phyloP scores from a whole-genome alignment of 306 rosid genomes.

The Cyamopsis tetragonoloba region DNA sequence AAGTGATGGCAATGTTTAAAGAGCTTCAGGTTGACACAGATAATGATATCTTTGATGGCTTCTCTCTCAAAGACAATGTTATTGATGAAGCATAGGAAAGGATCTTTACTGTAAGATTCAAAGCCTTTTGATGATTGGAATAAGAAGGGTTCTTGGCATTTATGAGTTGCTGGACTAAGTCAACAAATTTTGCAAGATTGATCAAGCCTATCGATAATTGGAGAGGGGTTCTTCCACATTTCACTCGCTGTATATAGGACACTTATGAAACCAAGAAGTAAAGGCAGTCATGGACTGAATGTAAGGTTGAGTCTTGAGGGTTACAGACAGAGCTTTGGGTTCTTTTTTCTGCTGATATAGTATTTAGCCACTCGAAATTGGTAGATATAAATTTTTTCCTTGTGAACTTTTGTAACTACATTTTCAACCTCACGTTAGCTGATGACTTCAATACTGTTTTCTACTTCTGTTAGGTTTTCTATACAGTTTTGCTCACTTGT shows the following conservation, averaged over 20 bases:
- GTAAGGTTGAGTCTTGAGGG: constrained; percentile 20
- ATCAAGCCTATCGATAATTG: constrained; percentile 7
- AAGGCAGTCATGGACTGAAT: constrained; percentile 18
- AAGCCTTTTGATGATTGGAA: constrained; percentile 15
- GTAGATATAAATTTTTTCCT: constrained; percentile 19
- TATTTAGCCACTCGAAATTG: constrained; percentile 28
- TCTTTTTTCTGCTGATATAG: background rate
- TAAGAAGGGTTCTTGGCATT: background rate
- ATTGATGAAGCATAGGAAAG: constrained; percentile 47
- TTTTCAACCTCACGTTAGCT: constrained; percentile 20
- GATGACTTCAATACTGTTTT: constrained; percentile 26
- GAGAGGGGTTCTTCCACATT: constrained; percentile 6
- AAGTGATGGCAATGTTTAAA: constrained; percentile 80
- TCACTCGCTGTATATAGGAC: constrained; percentile 34
- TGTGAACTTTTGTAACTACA: background rate
- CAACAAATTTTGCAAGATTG: background rate
- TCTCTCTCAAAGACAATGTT: constrained; percentile 48
- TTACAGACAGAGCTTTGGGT: constrained; percentile 12
- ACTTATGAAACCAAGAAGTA: constrained; percentile 25
- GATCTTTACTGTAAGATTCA: background rate
- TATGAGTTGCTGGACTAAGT: constrained; percentile 11
- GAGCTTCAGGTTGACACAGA: constrained; percentile 67
- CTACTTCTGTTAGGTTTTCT: constrained; percentile 23
- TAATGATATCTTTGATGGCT: constrained; percentile 49
- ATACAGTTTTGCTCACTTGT: constrained; percentile 49